Evolutionary conservation across 345 rosid genomes (phyloP), one percentile per base, ranked within the genome.

Genomic region (Murraya paniculata): DNA sequence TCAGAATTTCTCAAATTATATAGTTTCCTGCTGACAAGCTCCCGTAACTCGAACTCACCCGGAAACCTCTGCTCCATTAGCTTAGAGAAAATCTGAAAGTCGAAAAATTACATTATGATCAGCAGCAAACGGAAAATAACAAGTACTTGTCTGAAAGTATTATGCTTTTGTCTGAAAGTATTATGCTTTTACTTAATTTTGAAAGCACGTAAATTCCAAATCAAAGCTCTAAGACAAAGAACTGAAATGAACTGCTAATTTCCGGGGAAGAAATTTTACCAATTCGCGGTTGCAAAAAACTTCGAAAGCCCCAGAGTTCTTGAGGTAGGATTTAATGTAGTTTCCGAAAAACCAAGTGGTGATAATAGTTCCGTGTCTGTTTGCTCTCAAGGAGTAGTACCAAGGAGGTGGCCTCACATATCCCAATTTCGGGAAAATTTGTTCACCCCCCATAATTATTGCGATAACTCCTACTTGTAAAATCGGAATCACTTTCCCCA

Each of bases 231-330:
- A 5, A 53, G 57, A 53, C 5, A 53, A 1, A 53, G 22, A 25
- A 16, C n/a, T 0, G 48, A 25, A 27, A n/a, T 38, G n/a, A 39
- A 31, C 25, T 4, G 10, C 30, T 28, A 0, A 24, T 31, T 27
- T 68, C 9, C 48, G 18, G 25, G 28, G 8, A 13, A 38, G 16
- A 45, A 13, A 6, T 48, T 70, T 41, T 62, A 85, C 82, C 85
- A 82, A 39, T 58, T 85, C 69, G 57, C 74, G 64, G 57, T 80
- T 74, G 58, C 85, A 77, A 41, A 66, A 73, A 24, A 80, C 82
- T 74, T 85, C 85, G 53, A 85, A 85, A 55, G 87, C 87, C 21
- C 83, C 84, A 9, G 84, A 85, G 45, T 72, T 61, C 56, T 77
- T 74, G 4, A 80, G 82, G 39, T 59, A 65, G 28, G 87, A 74